Evolutionary conservation across 2,329 filamentous ascomycete species (phyloP).

Genomic region (Tolypocladium sp.): DNA sequence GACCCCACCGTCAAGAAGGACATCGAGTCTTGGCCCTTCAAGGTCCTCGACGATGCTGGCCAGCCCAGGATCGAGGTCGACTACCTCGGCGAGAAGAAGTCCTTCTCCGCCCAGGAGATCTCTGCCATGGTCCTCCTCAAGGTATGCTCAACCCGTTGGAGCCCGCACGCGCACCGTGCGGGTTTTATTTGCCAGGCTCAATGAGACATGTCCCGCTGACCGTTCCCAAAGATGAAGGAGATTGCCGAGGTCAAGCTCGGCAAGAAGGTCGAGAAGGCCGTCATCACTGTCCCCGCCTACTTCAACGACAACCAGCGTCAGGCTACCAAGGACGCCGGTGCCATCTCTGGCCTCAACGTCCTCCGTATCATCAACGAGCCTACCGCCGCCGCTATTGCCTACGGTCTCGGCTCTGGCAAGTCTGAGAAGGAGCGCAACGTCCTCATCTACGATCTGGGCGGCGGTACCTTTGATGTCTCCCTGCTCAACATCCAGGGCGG

Average conservation of each 20-base stretch:
- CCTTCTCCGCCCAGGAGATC: conserved; percentile 96
- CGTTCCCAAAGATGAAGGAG: conserved; percentile 78
- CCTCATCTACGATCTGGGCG: conserved; percentile 98
- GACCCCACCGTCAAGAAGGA: conserved; percentile 98
- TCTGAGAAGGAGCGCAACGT: conserved; percentile 97
- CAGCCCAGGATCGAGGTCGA: conserved; percentile 91
- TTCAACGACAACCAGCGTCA: conserved; percentile 99
- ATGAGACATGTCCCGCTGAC: conserved; percentile 6
- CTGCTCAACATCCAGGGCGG: conserved; percentile 97
- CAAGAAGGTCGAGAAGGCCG: conserved; percentile 98
- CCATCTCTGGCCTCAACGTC: conserved; percentile 93
- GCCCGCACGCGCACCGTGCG: not conserved
- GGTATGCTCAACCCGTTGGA: conserved; percentile 40
- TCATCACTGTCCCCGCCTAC: conserved; percentile 98
- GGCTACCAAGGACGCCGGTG: conserved; percentile 98
- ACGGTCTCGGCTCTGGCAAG: conserved; percentile 93
- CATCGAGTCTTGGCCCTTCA: conserved; percentile 98
- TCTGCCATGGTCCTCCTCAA: conserved; percentile 98
- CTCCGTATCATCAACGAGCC: conserved; percentile 99
- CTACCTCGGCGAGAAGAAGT: conserved; percentile 91
- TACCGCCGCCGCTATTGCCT: conserved; percentile 94
- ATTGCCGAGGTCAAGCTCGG: conserved; percentile 96
- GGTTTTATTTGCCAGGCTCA: not conserved
- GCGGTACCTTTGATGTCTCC: conserved; percentile 99
- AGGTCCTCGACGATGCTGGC: conserved; percentile 82